phyloP scores from a whole-genome alignment of 148 eudicot species.

The Diospyros lotus region DNA sequence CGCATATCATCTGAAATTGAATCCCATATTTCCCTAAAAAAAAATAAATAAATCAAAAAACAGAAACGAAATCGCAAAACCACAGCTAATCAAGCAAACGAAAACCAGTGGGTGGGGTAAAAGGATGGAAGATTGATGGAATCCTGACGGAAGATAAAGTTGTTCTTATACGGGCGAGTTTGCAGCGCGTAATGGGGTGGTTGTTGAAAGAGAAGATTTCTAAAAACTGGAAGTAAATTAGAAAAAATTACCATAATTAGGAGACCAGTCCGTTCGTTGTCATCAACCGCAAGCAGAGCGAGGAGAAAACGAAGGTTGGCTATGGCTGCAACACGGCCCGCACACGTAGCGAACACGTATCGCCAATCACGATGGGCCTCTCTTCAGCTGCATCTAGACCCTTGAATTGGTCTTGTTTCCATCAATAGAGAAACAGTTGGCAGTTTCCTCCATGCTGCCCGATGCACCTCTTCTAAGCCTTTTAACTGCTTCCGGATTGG shows the following conservation, averaged over 20 bases:
- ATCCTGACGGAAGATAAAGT: constrained; percentile 14
- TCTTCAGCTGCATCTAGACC: too few species aligned
- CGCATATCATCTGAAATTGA: too few species aligned
- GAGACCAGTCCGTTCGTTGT: not conserved
- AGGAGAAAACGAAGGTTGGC: not conserved
- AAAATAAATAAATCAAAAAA: too few species aligned
- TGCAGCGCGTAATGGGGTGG: constrained; percentile 13
- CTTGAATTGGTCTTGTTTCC: too few species aligned
- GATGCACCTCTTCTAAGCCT: too few species aligned
- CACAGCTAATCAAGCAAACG: not conserved
- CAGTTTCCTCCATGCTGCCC: too few species aligned
- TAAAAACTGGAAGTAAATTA: not conserved
- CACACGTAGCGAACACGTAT: not conserved
- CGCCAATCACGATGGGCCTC: not conserved
- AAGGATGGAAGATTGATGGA: not conserved
- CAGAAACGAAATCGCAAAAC: too few species aligned
- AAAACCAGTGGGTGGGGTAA: not conserved
- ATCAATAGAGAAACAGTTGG: too few species aligned
- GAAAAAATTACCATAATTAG: not conserved
- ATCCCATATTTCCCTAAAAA: too few species aligned
- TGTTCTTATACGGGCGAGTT: constrained; percentile 11
- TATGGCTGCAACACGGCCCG: not conserved
- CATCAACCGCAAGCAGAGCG: not conserved
- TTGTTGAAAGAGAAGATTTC: not conserved
- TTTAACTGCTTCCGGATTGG: too few species aligned